Evolutionary conservation across 139 green algal species (phyloP).

Genomic region (Tetradesmus obliquus): DNA sequence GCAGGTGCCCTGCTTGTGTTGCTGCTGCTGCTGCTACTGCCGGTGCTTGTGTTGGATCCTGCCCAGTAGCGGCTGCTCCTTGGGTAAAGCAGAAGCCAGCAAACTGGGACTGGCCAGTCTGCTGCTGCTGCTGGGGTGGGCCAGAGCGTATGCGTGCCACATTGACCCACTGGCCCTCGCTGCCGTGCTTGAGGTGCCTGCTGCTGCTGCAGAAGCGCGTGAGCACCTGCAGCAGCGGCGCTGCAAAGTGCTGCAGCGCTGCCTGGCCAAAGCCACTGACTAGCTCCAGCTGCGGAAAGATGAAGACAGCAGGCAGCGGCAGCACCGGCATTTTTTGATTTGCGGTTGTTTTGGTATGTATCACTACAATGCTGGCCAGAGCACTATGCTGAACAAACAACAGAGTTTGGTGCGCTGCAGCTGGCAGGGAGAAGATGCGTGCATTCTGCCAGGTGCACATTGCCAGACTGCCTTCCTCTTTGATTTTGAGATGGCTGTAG

Average conservation of each 20-base stretch:
- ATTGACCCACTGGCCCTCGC: neutral
- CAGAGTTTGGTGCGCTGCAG: no score
- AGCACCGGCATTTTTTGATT: neutral
- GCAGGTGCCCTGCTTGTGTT: neutral
- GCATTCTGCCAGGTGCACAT: no score
- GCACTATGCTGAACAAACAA: no score
- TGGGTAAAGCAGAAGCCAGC: neutral
- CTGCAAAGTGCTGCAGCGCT: constrained; percentile 41
- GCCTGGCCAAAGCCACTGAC: constrained; percentile 45
- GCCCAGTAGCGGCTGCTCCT: neutral
- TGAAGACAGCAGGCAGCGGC: neutral
- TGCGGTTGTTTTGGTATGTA: no score
- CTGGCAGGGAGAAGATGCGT: no score
- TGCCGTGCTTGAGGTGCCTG: constrained; percentile 31
- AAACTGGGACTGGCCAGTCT: neutral
- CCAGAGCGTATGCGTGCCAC: neutral
- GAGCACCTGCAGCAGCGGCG: constrained; percentile 47
- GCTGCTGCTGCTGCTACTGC: constrained; percentile 9
- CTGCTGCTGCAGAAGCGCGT: constrained; percentile 8
- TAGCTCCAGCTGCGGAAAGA: constrained; percentile 23
- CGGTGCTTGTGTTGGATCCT: neutral
- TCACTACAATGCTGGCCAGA: no score
- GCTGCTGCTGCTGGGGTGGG: neutral
- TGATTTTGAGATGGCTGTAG: no score
- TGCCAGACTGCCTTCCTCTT: no score